Percentiles rank a stretch among this genome's conserved stretches.
Conservation (phyloP, 2,329 filamentous ascomycete genomes). For the Coniochaeta sp. region DNA sequence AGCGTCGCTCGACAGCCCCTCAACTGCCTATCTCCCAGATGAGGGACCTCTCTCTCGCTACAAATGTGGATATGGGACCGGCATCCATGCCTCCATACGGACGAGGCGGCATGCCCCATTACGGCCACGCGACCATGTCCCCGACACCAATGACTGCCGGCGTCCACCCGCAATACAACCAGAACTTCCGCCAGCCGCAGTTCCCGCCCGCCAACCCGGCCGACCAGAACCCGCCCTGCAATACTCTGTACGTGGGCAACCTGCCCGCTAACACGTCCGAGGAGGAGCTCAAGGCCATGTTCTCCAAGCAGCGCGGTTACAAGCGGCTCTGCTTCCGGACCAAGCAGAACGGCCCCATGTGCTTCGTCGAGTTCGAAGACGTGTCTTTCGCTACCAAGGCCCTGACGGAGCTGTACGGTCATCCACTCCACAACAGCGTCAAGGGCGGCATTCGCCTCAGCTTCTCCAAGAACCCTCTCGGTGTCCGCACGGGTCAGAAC, state of each 20-base stretch:
- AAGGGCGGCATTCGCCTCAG: conserved; percentile 93
- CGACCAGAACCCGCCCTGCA: conserved; percentile 95
- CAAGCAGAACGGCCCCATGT: conserved; percentile 95
- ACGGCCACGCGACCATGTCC: conserved; percentile 34
- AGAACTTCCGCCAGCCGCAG: conserved; percentile 55
- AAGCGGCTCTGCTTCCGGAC: conserved; percentile 92
- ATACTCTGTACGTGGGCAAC: conserved; percentile 97
- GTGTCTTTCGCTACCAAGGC: conserved; percentile 87
- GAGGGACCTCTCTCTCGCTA: conserved; percentile 64
- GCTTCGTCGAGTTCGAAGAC: conserved; percentile 97
- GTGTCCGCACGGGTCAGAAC: conserved; percentile 75
- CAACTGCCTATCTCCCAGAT: conserved; percentile 65
- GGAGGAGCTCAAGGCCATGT: conserved; percentile 89
- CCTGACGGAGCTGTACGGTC: conserved; percentile 82
- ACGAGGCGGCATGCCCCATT: conserved; percentile 26
- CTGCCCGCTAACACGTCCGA: conserved; percentile 87
- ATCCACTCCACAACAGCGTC: conserved; percentile 79
- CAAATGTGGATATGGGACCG: conserved; percentile 45
- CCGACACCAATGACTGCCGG: conserved; percentile 44
- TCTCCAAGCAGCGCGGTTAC: conserved; percentile 89
- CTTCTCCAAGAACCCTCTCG: conserved; percentile 95
- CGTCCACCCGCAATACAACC: conserved; percentile 26
- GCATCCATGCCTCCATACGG: conserved; percentile 44
- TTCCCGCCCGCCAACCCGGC: conserved; percentile 88
- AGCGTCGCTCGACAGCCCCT: conserved; percentile 63